Base-by-base conservation (phyloP, 352 stramenopile genomes). In the Pythium brachiatum region DNA sequence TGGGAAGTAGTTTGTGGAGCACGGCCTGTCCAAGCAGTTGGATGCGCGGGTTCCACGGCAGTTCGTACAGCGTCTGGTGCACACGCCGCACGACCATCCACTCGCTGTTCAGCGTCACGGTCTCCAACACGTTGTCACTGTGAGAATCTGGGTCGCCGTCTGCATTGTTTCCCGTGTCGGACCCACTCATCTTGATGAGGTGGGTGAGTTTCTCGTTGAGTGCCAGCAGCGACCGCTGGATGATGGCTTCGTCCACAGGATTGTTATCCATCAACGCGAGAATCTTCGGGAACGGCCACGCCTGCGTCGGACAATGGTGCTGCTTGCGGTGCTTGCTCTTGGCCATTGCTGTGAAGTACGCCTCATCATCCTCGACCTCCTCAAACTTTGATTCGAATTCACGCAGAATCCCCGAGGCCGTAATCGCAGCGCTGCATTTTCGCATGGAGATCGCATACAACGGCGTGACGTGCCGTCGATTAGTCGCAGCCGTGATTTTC, bases 51-150 rank as follows among this genome's bases (percentile, higher is more conserved):
- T 89, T 88, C 36, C 52, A 60, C 9, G 83, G 66, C 48, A 86
- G 74, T 27, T 90, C 79, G 62, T 81, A 92, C 76, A 90, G 73
- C 15, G 75, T 70, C 20, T 85, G 72, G 44, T 92, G 83, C 8
- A 92, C 51, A 41, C 70, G 75, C 16, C 69, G 81, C 2, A 92
- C 81, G 12, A 90, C 55, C 73, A 75, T 64, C 39, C 83, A 73
- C 20, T 87, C 77, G 21, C 57, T 34, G 32, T 87, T 72, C 6
- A 90, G 59, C 7, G 81, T 85, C 13, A 90, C 57, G 0, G 52
- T 70, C 15, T 85, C 77, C 15, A 88, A 57, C 2, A 84, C 43
- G n/a, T 43, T 20, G 13, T 53, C 13, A 1, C 2, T 25, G 12
- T 53, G 29, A 25, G 39, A 32, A 6, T 58, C 48, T 26, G 68